Conservation (phyloP, 1,139 yeast species). For the Magnusiomyces paraingens region DNA sequence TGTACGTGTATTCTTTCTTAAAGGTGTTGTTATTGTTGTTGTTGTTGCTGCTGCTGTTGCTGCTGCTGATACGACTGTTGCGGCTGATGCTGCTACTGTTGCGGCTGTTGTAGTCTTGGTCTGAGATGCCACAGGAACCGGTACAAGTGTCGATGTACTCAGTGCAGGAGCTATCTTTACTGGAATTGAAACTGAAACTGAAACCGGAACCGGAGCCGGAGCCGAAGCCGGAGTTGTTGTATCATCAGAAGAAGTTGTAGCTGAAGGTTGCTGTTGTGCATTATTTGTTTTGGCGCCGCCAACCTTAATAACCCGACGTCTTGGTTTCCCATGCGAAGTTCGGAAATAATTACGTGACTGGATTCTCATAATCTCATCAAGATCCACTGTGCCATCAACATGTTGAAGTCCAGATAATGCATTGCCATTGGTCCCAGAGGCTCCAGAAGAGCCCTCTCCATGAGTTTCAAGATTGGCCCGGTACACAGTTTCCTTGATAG, state of each 20-base stretch:
- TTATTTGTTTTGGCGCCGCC: constrained; percentile 13
- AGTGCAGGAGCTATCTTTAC: no score
- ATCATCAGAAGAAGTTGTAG: constrained; percentile 2
- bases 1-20: neutral
- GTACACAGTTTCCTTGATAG: constrained; percentile 50
- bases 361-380: constrained; percentile 26
- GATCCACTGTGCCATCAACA: constrained; percentile 23
- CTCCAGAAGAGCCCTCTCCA: constrained; percentile 12
- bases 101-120: neutral
- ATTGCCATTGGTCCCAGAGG: no score
- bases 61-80: no score
- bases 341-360: constrained; percentile 25
- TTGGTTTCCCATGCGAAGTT: constrained; percentile 25
- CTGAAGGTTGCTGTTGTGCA: constrained; percentile 8
- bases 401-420: constrained; percentile 17
- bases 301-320: constrained; percentile 29
- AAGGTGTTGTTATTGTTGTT: neutral
- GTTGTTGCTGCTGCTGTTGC: no score
- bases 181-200: no score
- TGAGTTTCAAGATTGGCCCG: constrained; percentile 37
- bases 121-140: neutral
- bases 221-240: neutral
- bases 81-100: no score
- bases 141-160: neutral
- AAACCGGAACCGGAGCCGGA: no score